phyloP scores from a whole-genome alignment of 2,329 filamentous ascomycete species.

The Colletotrichum lupini region DNA sequence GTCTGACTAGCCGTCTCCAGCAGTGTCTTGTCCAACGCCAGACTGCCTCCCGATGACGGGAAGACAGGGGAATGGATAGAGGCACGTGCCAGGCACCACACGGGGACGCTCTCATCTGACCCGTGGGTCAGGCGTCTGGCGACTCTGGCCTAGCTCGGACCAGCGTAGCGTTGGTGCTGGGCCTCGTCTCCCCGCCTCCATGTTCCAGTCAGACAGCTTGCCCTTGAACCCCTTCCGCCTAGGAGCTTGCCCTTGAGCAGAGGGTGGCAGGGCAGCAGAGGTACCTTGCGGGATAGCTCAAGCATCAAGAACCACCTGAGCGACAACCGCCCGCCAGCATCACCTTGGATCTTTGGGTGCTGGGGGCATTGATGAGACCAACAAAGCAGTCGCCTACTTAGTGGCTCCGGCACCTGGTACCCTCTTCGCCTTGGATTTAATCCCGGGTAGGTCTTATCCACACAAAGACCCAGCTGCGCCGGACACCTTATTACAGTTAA shows the following conservation, averaged over 20 bases:
- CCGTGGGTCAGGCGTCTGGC: constrained; percentile 31
- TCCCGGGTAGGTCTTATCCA: constrained; percentile 8
- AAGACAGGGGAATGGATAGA: constrained; percentile 19
- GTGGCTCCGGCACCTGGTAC: constrained; percentile 23
- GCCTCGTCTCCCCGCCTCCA: constrained; percentile 34
- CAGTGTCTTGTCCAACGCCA: constrained; percentile 5
- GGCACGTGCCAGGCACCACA: constrained; percentile 35
- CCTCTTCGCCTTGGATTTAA: constrained; percentile 28
- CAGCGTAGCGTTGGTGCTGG: constrained; percentile 35
- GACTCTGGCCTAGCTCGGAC: constrained; percentile 30
- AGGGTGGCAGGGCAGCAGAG: constrained; percentile 5
- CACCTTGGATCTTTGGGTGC: not conserved
- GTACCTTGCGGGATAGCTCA: constrained; percentile 11
- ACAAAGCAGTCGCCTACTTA: not conserved
- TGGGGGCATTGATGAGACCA: constrained; percentile 5
- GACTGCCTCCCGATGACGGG: constrained; percentile 26
- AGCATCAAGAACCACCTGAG: constrained; percentile 10
- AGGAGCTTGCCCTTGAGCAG: constrained; percentile 3
- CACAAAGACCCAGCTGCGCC: not conserved
- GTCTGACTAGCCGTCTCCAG: not conserved
- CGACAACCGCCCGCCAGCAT: constrained; percentile 16
- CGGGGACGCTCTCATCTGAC: constrained; percentile 31
- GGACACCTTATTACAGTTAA: constrained; percentile 25
- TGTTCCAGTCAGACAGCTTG: constrained; percentile 28
- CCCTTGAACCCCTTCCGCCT: constrained; percentile 11